phyloP scores from a whole-genome alignment of 306 rosid genomes.

The Sechiopsis laciniata region DNA sequence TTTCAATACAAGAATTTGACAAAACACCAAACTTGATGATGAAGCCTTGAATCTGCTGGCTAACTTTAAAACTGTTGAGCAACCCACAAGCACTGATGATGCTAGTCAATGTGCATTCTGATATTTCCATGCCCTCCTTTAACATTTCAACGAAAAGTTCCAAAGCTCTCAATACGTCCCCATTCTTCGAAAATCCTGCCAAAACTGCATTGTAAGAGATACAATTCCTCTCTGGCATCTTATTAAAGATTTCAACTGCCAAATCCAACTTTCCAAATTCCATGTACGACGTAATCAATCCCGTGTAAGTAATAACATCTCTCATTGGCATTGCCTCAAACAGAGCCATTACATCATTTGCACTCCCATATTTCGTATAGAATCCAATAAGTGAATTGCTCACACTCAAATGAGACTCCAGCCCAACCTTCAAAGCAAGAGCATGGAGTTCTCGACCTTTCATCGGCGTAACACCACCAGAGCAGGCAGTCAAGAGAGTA shows the following conservation, averaged over 20 bases:
- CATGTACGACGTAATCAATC: conserved; percentile 60
- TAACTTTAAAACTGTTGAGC: no score
- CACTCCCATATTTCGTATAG: conserved; percentile 42
- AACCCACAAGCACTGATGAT: no score
- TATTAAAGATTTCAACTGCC: conserved; percentile 51
- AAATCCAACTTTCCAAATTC: conserved; percentile 48
- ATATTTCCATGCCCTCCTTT: conserved; percentile 22
- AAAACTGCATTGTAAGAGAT: conserved; percentile 58
- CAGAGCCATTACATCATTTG: conserved; percentile 40
- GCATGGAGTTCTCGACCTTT: conserved; percentile 56
- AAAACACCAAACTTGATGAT: no score
- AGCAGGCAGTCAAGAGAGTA: no score
- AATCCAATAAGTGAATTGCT: conserved; percentile 65
- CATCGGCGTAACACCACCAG: no score
- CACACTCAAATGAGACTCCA: conserved; percentile 57
- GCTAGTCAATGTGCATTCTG: no score
- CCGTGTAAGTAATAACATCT: conserved; percentile 72
- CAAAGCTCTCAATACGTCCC: conserved; percentile 49
- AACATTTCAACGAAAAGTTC: conserved; percentile 35
- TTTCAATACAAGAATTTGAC: no score
- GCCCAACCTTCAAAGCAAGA: conserved; percentile 55
- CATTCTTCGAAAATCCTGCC: conserved; percentile 67
- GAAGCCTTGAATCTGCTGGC: no score
- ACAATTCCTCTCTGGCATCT: conserved; percentile 55
- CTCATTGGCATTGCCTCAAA: conserved; percentile 50